Conservation (phyloP, 202 grass and related monocot species). For the Saccharum hybrid region DNA sequence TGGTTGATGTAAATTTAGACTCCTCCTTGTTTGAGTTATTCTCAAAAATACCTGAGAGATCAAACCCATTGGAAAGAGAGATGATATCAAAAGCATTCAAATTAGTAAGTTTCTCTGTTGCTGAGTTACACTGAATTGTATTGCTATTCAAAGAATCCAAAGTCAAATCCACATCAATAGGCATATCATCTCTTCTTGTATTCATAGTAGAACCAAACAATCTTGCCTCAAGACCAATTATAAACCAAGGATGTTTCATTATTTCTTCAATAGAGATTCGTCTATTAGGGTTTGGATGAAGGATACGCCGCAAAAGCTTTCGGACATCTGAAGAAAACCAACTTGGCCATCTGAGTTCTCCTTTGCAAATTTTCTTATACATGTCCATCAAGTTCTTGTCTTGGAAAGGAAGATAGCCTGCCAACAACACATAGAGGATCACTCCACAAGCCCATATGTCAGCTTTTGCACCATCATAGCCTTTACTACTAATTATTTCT, state of each 20-base stretch:
- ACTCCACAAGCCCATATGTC: constrained; percentile 96
- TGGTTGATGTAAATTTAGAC: no score
- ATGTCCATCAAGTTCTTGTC: constrained; percentile 87
- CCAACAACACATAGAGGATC: constrained; percentile 84
- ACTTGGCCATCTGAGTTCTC: constrained; percentile 70
- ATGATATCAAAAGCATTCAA: constrained; percentile 97
- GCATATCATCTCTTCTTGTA: constrained; percentile 36
- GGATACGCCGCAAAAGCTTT: constrained; percentile 66
- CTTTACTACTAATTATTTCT: constrained; percentile 80
- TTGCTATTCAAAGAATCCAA: not conserved
- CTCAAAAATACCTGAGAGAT: no score
- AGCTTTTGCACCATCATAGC: constrained; percentile 92
- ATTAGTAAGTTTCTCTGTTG: constrained; percentile 48
- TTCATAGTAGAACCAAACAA: not conserved
- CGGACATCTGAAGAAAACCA: constrained; percentile 74
- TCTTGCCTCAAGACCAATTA: constrained; percentile 46
- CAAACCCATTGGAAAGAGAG: no score
- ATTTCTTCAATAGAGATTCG: constrained; percentile 77
- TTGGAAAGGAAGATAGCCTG: constrained; percentile 85
- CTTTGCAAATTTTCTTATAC: constrained; percentile 90
- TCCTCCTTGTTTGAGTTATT: no score
- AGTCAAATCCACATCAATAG: constrained; percentile 21
- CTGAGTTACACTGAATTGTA: constrained; percentile 46
- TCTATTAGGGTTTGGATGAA: constrained; percentile 79
- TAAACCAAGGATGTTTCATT: constrained; percentile 89